Conservation (phyloP, 2,329 filamentous ascomycete species). For the Hypoxylon sp. region DNA sequence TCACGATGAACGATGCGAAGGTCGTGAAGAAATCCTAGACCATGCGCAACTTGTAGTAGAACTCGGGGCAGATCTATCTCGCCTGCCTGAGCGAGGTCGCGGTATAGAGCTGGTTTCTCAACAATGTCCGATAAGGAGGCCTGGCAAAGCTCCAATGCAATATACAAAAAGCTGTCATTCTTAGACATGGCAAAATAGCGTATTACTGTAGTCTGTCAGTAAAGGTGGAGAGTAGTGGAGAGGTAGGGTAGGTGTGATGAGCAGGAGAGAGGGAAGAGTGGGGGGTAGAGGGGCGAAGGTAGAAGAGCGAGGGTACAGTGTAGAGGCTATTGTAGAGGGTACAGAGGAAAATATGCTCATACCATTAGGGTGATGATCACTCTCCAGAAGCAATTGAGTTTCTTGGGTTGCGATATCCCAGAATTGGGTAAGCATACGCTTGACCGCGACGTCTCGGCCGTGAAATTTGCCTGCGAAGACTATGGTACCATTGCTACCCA, state of each 20-base stretch:
- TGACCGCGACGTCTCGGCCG: constrained; percentile 91
- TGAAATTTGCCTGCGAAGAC: constrained; percentile 96
- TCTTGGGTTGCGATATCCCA: constrained; percentile 96
- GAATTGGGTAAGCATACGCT: constrained; percentile 95
- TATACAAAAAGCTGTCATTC: constrained; percentile 91
- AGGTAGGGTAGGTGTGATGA: too few species aligned
- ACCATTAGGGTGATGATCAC: constrained; percentile 92
- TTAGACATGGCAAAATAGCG: constrained; percentile 94
- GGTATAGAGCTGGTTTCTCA: constrained; percentile 74
- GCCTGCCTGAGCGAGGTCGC: constrained; percentile 74
- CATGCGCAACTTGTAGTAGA: constrained; percentile 87
- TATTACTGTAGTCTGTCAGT: constrained; percentile 69
- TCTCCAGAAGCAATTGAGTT: constrained; percentile 87
- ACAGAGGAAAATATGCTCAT: constrained; percentile 36
- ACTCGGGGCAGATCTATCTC: constrained; percentile 80
- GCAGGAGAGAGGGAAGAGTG: too few species aligned
- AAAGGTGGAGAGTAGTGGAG: background rate
- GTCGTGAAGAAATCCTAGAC: constrained; percentile 87
- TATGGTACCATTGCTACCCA: constrained; percentile 95
- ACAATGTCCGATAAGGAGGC: constrained; percentile 93
- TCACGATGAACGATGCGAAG: constrained; percentile 96
- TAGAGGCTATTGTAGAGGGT: too few species aligned
- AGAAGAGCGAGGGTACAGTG: too few species aligned
- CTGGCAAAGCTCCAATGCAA: constrained; percentile 92
- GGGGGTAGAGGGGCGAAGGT: too few species aligned